Evolutionary conservation across 352 stramenopile species (phyloP).

Genomic region (Globisporangium splendens): DNA sequence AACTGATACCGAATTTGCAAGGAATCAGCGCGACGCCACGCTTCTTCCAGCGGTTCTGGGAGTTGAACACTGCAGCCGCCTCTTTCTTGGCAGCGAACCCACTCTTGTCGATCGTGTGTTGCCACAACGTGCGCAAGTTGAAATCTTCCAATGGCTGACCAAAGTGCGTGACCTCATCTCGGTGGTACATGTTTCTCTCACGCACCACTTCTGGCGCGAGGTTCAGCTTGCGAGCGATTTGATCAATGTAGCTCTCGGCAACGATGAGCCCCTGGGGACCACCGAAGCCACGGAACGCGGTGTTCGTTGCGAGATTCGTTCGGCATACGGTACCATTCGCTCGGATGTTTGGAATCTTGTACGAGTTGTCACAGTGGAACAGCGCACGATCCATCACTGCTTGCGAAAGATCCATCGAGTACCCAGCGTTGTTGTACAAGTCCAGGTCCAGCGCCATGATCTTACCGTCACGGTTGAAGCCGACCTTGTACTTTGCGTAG

Average conservation of each 20-base stretch:
- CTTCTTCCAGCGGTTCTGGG: slow-evolving; percentile 89
- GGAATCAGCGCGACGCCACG: slow-evolving; percentile 83
- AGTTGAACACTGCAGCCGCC: slow-evolving; percentile 88
- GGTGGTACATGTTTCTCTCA: slow-evolving; percentile 90
- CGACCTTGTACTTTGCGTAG: slow-evolving; percentile 92
- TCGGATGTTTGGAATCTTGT: slow-evolving; percentile 91
- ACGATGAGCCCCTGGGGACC: slow-evolving; percentile 91
- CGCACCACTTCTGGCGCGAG: slow-evolving; percentile 72
- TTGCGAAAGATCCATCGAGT: slow-evolving; percentile 92
- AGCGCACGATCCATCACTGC: slow-evolving; percentile 94
- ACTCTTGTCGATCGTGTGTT: slow-evolving; percentile 59
- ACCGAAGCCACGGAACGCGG: slow-evolving; percentile 95
- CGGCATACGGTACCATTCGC: slow-evolving; percentile 90
- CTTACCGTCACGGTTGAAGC: slow-evolving; percentile 75
- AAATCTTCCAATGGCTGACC: slow-evolving; percentile 91
- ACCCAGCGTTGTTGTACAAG: slow-evolving; percentile 94
- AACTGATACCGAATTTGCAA: slow-evolving; percentile 95
- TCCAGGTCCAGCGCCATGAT: slow-evolving; percentile 90
- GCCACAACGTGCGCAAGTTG: slow-evolving; percentile 88
- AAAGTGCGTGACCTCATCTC: slow-evolving; percentile 90
- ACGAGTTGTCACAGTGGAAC: slow-evolving; percentile 95
- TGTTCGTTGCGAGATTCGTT: slow-evolving; percentile 94
- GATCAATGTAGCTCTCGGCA: slow-evolving; percentile 93
- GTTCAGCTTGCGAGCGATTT: slow-evolving; percentile 87
- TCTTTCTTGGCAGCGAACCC: slow-evolving; percentile 64